Base-by-base conservation (phyloP, 2,329 filamentous ascomycete species). In the Botryosphaeria dothidea region DNA sequence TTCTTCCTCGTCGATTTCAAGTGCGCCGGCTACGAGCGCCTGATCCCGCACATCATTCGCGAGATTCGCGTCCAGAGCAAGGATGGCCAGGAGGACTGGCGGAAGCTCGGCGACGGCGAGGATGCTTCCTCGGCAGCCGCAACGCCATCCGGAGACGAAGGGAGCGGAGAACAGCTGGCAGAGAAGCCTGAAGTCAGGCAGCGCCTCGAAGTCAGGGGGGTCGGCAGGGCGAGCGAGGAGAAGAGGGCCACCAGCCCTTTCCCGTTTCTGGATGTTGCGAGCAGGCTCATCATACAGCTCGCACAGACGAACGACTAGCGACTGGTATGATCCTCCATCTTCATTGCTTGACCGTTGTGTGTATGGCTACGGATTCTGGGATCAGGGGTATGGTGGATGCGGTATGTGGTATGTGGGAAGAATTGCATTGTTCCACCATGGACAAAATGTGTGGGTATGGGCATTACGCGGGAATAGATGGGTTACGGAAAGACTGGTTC, bases 1-100 rank as follows among this genome's bases (percentile, higher is more conserved):
- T 93, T 94, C 67, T 97, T 93, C 77, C 64, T 99, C 68, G 95
- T 99, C 56, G 95, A 99, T 77, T 99, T 99, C 84, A 98, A 97
- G 77, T 98, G 94, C 77, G 93, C 95, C 15, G 95, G 95, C 21
- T 99, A 99, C 79, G 95, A 99, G 80, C 92, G 95, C 64, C 90
- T 94, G 56, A 87, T 90, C 3, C 71, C 73, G 9, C 76, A 78
- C 4, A 74, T 83, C 52, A 75, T 79, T 7, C 74, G 75, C 60
- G 77, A 79, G 65, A 73, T 79, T 66, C 34, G 68, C 23, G 71
- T 54, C 72, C 74, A 43, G 75, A 72, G 21, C 49, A 63, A 45
- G 23, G 57, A 61, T 19, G 57, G 54, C n/a, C 54, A 56, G n/a
- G 52, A 64, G 43, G 49, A 66, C 9, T 64, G 62, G 76, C 65